Percentiles rank a stretch among this genome's conserved stretches.
Evolutionary conservation across 1,139 yeast genomes (phyloP).

Genomic region (Yamadazyma sp.): DNA sequence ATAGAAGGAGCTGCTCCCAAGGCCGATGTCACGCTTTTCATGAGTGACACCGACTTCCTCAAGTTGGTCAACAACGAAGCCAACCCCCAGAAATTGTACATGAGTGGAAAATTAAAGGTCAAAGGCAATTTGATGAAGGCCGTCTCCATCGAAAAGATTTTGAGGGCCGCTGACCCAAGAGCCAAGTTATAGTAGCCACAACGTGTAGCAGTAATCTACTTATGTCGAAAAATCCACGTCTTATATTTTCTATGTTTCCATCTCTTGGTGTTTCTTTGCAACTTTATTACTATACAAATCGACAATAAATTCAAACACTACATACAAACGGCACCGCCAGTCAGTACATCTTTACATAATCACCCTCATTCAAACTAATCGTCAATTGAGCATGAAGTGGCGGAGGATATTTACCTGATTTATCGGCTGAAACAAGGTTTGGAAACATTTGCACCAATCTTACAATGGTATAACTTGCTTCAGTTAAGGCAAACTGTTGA

Average conservation of each 20-base stretch:
- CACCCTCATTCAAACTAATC: constrained; percentile 27
- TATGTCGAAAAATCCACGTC: too few relatives aligned
- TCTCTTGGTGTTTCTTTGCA: too few relatives aligned
- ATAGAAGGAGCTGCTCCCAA: constrained; percentile 22
- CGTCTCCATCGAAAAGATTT: constrained; percentile 22
- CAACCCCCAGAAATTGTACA: constrained; percentile 23
- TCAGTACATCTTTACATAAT: constrained; percentile 18
- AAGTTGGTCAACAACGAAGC: constrained; percentile 25
- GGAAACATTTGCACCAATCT: constrained; percentile 45
- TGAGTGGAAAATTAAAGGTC: constrained; percentile 24
- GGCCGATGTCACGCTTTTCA: constrained; percentile 19
- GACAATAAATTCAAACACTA: too few relatives aligned
- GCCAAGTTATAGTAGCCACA: constrained; percentile 19
- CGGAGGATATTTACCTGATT: constrained; percentile 27
- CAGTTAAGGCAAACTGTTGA: constrained; percentile 62
- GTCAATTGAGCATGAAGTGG: constrained; percentile 33
- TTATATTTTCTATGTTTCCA: too few relatives aligned
- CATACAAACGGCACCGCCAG: too few relatives aligned
- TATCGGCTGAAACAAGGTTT: constrained; percentile 26
- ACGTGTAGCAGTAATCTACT: too few relatives aligned
- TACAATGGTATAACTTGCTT: constrained; percentile 43
- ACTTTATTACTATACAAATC: too few relatives aligned
- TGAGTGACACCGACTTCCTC: constrained; percentile 23
- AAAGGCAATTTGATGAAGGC: constrained; percentile 29
- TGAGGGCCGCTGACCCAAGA: constrained; percentile 27